phyloP scores from a whole-genome alignment of 257 asterid species.

The Capsicum chinense region DNA sequence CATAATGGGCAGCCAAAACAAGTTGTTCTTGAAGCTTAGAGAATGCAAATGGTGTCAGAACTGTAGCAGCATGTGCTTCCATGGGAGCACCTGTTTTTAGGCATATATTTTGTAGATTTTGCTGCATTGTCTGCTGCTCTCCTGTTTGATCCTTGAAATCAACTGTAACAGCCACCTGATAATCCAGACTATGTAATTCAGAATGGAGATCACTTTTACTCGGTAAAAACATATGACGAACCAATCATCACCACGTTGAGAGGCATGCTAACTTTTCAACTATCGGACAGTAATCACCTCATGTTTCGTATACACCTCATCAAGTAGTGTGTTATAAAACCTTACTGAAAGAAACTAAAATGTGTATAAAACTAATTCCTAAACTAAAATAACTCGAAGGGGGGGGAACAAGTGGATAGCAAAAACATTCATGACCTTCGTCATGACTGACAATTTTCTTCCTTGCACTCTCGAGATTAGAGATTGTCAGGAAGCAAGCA shows the following conservation, averaged over 20 bases:
- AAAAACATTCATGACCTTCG: background rate
- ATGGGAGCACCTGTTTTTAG: slow-evolving; percentile 98
- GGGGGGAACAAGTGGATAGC: background rate
- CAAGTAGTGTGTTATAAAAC: background rate
- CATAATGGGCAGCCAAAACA: slow-evolving; percentile 90
- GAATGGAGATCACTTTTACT: background rate
- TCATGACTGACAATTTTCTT: slow-evolving; percentile 19
- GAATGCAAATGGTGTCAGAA: slow-evolving; percentile 89
- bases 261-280: background rate
- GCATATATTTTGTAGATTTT: slow-evolving; percentile 88
- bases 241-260: background rate
- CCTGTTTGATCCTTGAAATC: slow-evolving; percentile 96
- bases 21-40: slow-evolving; percentile 95
- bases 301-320: background rate
- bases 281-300: background rate
- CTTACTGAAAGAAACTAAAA: background rate
- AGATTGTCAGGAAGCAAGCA: background rate
- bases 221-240: background rate
- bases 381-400: background rate
- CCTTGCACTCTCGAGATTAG: background rate
- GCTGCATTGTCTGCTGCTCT: slow-evolving; percentile 97
- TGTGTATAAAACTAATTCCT: background rate
- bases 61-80: slow-evolving; percentile 95
- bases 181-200: slow-evolving; percentile 10
- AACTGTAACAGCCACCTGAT: slow-evolving; percentile 88